Evolutionary conservation across 768 basidiomycete genomes (phyloP).

Genomic region (Dendrothele bispora): DNA sequence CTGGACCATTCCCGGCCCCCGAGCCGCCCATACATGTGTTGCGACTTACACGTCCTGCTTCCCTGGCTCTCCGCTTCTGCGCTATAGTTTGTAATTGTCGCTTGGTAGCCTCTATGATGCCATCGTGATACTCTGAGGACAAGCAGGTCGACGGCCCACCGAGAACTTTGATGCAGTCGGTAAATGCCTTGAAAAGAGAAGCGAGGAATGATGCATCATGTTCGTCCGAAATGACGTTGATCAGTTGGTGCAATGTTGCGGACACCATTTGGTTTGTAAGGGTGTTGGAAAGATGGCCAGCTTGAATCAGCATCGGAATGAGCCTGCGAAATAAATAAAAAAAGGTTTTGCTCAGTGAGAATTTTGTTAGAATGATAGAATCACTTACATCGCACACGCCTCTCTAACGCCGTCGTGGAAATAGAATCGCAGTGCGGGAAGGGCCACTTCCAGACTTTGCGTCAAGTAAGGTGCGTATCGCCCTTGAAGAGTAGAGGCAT

Average conservation of each 20-base stretch:
- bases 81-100: slow-evolving; percentile 69
- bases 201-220: slow-evolving; percentile 75
- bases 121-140: slow-evolving; percentile 50
- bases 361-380: neutral
- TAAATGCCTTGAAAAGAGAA: slow-evolving; percentile 71
- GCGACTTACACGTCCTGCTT: slow-evolving; percentile 33
- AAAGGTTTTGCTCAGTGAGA: neutral
- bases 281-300: slow-evolving; percentile 64
- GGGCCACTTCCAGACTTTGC: slow-evolving; percentile 68
- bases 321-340: slow-evolving; percentile 42
- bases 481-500: slow-evolving; percentile 65
- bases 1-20: no score
- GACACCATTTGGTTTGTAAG: slow-evolving; percentile 69
- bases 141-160: slow-evolving; percentile 55
- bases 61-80: slow-evolving; percentile 61
- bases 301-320: slow-evolving; percentile 66
- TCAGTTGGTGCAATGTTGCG: slow-evolving; percentile 65
- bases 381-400: slow-evolving; percentile 67
- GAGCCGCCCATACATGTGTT: no score
- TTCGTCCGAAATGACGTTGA: slow-evolving; percentile 64
- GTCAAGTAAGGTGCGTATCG: slow-evolving; percentile 73
- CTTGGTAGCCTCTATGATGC: slow-evolving; percentile 68
- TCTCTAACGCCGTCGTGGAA: slow-evolving; percentile 87
- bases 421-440: slow-evolving; percentile 72
- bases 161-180: slow-evolving; percentile 59